Conservation (phyloP, 257 asterid species). For the Fraxinus americana region DNA sequence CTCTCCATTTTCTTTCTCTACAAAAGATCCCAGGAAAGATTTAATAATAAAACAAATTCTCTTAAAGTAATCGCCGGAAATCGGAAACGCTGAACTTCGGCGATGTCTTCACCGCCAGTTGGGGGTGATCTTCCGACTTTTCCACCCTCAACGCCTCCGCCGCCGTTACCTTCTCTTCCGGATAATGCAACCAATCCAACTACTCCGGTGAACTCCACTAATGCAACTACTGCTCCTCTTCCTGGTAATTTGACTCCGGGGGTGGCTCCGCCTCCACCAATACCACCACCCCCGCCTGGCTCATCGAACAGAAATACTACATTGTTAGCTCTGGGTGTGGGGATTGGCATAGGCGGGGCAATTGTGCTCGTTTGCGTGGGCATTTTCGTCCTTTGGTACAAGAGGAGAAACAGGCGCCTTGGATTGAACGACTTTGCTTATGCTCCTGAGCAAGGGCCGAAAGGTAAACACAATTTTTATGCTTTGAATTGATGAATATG, state of each 20-base stretch:
- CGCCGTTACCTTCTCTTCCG: constrained; percentile 17
- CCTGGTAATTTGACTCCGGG: constrained; percentile 31
- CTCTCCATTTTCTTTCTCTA: background rate
- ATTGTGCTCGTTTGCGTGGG: constrained; percentile 72
- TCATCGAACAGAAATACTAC: constrained; percentile 33
- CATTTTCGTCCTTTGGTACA: constrained; percentile 69
- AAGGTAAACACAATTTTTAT: constrained; percentile 41
- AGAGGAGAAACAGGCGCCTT: constrained; percentile 57
- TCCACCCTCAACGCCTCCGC: constrained; percentile 31
- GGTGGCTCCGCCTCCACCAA: constrained; percentile 4
- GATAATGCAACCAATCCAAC: constrained; percentile 15
- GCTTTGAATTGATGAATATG: background rate
- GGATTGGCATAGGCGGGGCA: constrained; percentile 86
- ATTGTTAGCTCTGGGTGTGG: constrained; percentile 71
- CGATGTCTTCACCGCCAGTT: constrained; percentile 44
- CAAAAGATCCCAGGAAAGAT: background rate
- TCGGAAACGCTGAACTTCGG: constrained; percentile 26
- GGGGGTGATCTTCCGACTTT: constrained; percentile 32
- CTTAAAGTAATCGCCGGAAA: background rate
- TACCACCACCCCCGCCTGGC: background rate
- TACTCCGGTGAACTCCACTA: background rate
- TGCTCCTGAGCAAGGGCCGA: constrained; percentile 37
- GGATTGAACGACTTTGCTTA: constrained; percentile 37
- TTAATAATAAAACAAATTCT: background rate
- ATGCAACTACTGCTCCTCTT: constrained; percentile 27